Evolutionary conservation across 2,329 filamentous ascomycete species (phyloP).

Genomic region (Neospermospora avenae): DNA sequence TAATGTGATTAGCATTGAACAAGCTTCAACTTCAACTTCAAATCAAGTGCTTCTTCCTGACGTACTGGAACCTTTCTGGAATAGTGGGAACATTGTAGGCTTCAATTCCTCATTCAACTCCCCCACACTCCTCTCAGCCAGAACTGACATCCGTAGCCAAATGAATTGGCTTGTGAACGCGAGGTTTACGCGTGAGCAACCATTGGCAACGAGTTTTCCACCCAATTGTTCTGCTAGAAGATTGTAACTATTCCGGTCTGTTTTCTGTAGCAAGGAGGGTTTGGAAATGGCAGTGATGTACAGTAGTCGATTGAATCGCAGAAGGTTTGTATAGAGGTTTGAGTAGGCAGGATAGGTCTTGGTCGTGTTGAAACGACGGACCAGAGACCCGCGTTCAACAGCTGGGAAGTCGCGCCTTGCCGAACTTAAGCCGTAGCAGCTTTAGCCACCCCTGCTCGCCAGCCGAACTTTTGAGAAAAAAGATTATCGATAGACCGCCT

Average conservation of each 20-base stretch:
- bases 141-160: conserved; percentile 29
- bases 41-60: background rate
- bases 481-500: conserved; percentile 14
- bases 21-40: background rate
- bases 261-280: too few relatives aligned
- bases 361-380: background rate
- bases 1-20: background rate
- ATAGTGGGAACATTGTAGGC: conserved; percentile 31
- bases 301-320: background rate
- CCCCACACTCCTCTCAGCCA: conserved; percentile 31
- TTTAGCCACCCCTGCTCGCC: conserved; percentile 13
- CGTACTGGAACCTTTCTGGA: conserved; percentile 33
- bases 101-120: conserved; percentile 30
- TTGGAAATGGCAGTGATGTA: background rate
- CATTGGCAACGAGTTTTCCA: conserved; percentile 9
- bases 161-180: conserved; percentile 17
- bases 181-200: conserved; percentile 28
- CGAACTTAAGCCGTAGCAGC: conserved; percentile 20
- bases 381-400: conserved; percentile 12
- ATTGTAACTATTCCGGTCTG: too few relatives aligned
- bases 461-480: conserved; percentile 19
- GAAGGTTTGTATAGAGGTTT: background rate
- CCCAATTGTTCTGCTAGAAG: too few relatives aligned
- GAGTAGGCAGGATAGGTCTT: background rate
- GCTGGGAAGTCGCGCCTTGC: conserved; percentile 6